Conservation (phyloP, 1,139 yeast species). For the Pneumocystis canis region DNA sequence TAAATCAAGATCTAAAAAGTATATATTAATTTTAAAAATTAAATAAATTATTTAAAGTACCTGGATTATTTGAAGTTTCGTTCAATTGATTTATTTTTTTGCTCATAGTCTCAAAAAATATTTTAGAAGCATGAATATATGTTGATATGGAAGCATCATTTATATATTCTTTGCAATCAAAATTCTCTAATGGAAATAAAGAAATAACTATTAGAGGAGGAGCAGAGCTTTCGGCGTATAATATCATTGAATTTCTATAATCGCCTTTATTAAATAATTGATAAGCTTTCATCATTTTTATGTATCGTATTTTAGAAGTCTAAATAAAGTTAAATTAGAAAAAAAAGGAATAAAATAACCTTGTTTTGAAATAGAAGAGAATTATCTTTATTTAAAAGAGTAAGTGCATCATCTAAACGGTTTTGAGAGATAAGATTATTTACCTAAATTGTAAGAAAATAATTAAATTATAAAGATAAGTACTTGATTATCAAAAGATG, state of each 20-base stretch:
- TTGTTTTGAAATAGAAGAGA: conserved; percentile 24
- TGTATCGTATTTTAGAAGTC: conserved; percentile 28
- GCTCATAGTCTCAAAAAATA: conserved; percentile 3
- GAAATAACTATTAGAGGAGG: conserved; percentile 39
- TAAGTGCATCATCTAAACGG: conserved; percentile 31
- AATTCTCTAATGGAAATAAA: conserved; percentile 28
- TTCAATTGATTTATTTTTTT: not conserved
- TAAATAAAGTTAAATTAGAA: not conserved
- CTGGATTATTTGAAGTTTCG: conserved; percentile 1
- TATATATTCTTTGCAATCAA: not conserved
- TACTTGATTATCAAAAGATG: conserved; percentile 23
- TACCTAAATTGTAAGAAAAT: conserved; percentile 11
- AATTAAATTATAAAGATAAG: not conserved
- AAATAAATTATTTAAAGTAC: not conserved
- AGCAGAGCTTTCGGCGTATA: conserved; percentile 42
- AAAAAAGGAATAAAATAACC: conserved; percentile 8
- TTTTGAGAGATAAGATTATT: conserved; percentile 17
- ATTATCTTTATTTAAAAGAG: conserved; percentile 28
- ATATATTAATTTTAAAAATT: not conserved
- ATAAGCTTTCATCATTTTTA: conserved; percentile 32
- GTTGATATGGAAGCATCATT: conserved; percentile 17
- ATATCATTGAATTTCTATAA: conserved; percentile 30
- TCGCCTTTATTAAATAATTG: conserved; percentile 25
- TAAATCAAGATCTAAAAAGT: conserved; percentile 3
- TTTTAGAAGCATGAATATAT: conserved; percentile 15